Base-by-base conservation (phyloP, 1,284 basidiomycete species). In the Leucoagaricus sp. region DNA sequence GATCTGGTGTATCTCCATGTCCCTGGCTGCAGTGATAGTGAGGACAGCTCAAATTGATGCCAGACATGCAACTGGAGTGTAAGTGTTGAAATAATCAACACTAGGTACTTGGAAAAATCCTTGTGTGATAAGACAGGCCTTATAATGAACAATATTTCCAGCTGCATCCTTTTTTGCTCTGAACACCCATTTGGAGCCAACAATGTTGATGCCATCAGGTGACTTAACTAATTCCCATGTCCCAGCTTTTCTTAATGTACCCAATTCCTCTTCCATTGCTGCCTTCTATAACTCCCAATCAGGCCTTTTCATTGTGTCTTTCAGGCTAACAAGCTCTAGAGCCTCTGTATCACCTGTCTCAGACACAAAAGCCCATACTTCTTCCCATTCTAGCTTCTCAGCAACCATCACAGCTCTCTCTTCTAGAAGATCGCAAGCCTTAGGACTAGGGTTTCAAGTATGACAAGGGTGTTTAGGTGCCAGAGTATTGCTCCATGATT, bases 1-100 rank as follows among this genome's bases (percentile, higher is more conserved):
- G 21, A 79, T 69, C 33, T 75, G 71, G 40, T 75, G 65, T 0
- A 78, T 45, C 29, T 73, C 65, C 5, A 56, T 33, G 45, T 69
- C 57, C 0, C 60, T 15, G n/a, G 61, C 60, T 1, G 75, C 69
- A 4, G 75, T 74, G 0, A 78, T 53, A 0, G 75, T 66, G 0
- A 79, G 63, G 1, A 79, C 51, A 0, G 68, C 53, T 0, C 71
- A 60, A 13, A 77, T 65, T 0, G 73, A 69, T 0, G 68, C 54
- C 2, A 73, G 64, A 9, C 67, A 64, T 7, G 70, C 71, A 0
- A 78, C 69, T 0, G 76, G 17, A 3, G 33, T 19, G n/a, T 17
- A 41, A 3, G 9, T 41, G n/a, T 41, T 9, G 21, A 41, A 41
- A 19, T 41, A 41, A 41, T 41, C 38, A 21, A 41, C 38, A 41